Evolutionary conservation across 305 asterid species (phyloP).

Genomic region (Solanum chacoense): DNA sequence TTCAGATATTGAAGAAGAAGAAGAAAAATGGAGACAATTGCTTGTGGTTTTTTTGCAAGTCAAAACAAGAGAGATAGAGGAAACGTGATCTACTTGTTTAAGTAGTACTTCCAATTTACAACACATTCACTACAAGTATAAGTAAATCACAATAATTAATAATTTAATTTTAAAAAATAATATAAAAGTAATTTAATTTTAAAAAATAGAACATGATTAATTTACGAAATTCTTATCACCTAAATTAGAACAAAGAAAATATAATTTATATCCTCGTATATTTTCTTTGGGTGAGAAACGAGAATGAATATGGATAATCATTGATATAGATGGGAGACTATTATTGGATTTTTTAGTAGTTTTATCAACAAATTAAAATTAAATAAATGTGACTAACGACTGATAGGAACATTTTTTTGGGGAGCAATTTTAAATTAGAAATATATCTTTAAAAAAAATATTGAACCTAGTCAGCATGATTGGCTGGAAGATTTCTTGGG

Average conservation of each 20-base stretch:
- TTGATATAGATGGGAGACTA: background rate
- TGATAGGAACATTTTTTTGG: background rate
- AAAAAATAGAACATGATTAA: background rate
- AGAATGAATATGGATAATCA: background rate
- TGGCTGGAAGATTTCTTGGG: background rate
- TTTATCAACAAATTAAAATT: background rate
- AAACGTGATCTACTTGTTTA: background rate
- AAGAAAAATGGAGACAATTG: background rate
- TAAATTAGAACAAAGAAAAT: background rate
- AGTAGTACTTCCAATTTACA: background rate
- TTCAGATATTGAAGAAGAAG: background rate
- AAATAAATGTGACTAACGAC: background rate
- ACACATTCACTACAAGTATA: background rate
- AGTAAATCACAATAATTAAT: background rate
- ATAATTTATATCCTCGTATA: background rate
- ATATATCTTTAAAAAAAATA: background rate
- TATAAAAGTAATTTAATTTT: no score
- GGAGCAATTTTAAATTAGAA: background rate
- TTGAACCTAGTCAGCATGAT: background rate
- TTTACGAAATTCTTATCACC: background rate
- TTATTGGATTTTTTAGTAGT: background rate
- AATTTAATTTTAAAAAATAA: background rate
- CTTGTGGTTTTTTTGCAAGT: background rate
- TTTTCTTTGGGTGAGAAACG: background rate
- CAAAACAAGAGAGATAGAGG: background rate